Base-by-base conservation (phyloP, 2,329 filamentous ascomycete species). In the Pseudogymnoascus sp. region DNA sequence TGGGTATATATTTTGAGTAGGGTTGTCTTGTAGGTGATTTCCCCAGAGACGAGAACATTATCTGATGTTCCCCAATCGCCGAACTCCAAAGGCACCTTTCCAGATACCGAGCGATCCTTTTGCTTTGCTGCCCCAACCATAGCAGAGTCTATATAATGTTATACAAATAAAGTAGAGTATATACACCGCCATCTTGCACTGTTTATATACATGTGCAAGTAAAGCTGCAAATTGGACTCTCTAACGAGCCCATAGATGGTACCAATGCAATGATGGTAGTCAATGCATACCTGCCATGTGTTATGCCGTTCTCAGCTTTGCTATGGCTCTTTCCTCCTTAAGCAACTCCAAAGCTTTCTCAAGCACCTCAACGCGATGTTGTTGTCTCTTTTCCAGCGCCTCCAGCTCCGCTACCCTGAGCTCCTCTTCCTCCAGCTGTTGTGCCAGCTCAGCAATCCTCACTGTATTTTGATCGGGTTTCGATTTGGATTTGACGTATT, bases 401-500 rank as follows among this genome's bases (percentile, higher is more conserved):
- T 86, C 83, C 27, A 83, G 72, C 64, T 78, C 79, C 64, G 78
- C 78, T 8, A 83, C 74, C 65, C 82, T 82, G 64, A 78, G 76
- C 62, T 82, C 81, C 63, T 74, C 76, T 68, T 69, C 73, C 66
- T 76, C 76, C 37, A 85, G 73, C 64, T 81, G 78, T 27, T 82
- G 80, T 36, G 77, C 74, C 27, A 86, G 75, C 62, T 79, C 79
- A 27, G 79, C 76, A 61, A 85, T 78, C 64, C 74, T 79, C 68
- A 83, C 79, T 45, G 77, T 74, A 67, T 83, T 85, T 61, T 74
- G 66, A 67, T 87, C 85, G 7, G 85, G 84, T 71, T 87, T 87
- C 67, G 78, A 75, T n/a, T 79, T 77, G 6, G 81, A 75, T 66
- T 79, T 81, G 71, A 82, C 81, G 65, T 82, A 86, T 73, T 87